Evolutionary conservation across 2,329 filamentous ascomycete genomes (phyloP), one percentile per base, ranked within the genome.

Genomic region (Cladophialophora yegresii): DNA sequence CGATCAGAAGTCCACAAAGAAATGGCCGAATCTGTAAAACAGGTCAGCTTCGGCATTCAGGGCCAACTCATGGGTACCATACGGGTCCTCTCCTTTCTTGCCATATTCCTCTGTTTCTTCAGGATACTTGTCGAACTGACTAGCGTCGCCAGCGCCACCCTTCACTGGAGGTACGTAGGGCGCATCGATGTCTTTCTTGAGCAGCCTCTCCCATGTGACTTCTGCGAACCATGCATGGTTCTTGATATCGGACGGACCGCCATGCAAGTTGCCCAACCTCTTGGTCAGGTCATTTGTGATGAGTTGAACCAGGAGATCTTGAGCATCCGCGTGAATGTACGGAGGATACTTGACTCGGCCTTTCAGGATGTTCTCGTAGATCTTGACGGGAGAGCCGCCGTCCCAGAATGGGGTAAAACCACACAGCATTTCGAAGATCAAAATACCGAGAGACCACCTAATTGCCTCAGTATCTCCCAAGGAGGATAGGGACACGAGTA

Each of bases 361-460:
- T 74, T 92, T 93, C 69, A 99, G 85, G 73, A 99, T 99, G 77
- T 99, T 99, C 81, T 99, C 95, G 80, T 99, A 99, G 74, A 99
- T 99, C 80, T 96, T 97, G 87, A 99, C 96, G 2, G 95, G 93
- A 51, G 92, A 96, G 61, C 93, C 95, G 72, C 91, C 91, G 77
- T 99, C 95, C 93, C 95, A 99, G 82, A 99, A 99, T 4, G 95
- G 95, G 4, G 95, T 99, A 79, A 97, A 99, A 30, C 95, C 95
- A 76, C 95, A 98, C 43, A 99, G 86, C 95, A 99, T 99, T 83
- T 99, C 95, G 77, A 97, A 99, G 77, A 99, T 98, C 72, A 99
- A 82, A 75, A 99, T 98, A 53, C 95, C 95, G 64, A 99, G 84
- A 59, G 93, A 98, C 95, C 95, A 99, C 93, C 93, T 97, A 28